Conservation (phyloP, 768 basidiomycete species). For the Amylocystis lapponica region DNA sequence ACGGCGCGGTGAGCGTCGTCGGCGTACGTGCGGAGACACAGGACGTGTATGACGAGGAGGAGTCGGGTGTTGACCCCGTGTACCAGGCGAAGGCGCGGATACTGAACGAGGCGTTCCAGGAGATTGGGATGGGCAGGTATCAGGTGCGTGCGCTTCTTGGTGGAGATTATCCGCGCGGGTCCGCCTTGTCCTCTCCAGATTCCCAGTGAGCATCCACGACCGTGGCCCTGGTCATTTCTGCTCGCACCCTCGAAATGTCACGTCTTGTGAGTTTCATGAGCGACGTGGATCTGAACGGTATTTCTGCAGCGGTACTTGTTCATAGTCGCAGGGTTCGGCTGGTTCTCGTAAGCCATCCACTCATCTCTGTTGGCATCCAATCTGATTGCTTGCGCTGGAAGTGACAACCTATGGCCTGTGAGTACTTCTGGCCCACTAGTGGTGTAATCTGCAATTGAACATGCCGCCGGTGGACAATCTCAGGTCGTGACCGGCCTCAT, state of each 20-base stretch:
- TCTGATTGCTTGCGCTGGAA: no score
- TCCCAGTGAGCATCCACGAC: no score
- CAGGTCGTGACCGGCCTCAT: conserved; percentile 67
- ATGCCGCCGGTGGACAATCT: no score
- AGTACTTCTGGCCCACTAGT: conserved; percentile 21
- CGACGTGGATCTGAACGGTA: no score
- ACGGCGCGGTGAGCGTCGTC: no score
- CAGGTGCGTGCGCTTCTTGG: no score
- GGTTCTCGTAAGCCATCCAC: conserved; percentile 59
- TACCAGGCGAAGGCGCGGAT: conserved; percentile 46
- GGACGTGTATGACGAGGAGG: conserved; percentile 31
- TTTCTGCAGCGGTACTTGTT: conserved; percentile 56
- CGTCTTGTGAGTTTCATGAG: no score
- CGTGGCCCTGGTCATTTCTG: no score
- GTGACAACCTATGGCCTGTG: conserved; percentile 74
- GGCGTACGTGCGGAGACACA: conserved; percentile 5
- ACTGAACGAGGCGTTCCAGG: conserved; percentile 42
- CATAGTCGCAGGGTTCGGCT: conserved; percentile 65
- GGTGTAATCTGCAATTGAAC: background rate
- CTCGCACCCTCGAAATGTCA: no score
- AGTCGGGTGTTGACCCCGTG: conserved; percentile 35
- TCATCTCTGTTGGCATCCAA: no score
- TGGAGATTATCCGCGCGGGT: no score
- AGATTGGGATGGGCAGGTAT: conserved; percentile 53
- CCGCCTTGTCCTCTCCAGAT: no score